phyloP scores from a whole-genome alignment of 805 yeast genomes.

The Lipomyces oligophaga region DNA sequence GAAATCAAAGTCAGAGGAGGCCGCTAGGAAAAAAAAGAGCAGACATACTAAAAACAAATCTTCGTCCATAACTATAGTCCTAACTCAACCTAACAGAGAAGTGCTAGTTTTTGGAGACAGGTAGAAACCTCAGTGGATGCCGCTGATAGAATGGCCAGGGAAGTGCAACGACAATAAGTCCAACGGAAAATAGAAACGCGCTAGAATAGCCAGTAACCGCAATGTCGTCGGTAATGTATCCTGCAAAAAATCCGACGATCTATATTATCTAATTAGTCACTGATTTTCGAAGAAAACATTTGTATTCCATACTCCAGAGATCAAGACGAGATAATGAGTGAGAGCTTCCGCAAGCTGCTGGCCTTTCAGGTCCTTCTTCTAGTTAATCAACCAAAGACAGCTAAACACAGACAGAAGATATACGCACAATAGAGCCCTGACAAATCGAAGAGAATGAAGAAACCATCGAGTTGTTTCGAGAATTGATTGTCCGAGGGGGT shows the following conservation, averaged over 20 bases:
- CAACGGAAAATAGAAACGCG: constrained; percentile 38
- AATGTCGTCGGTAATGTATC: constrained; percentile 49
- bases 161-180: constrained; percentile 48
- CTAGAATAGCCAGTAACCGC: constrained; percentile 41
- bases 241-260: constrained; percentile 46
- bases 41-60: constrained; percentile 13
- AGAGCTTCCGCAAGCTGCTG: constrained; percentile 45
- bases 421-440: too few relatives aligned
- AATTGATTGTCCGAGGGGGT: too few relatives aligned
- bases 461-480: too few relatives aligned
- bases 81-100: constrained; percentile 20
- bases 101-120: constrained; percentile 20
- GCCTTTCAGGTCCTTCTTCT: constrained; percentile 51
- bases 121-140: constrained; percentile 49
- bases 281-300: neutral
- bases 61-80: constrained; percentile 21
- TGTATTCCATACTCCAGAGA: constrained; percentile 33
- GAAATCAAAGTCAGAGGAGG: constrained; percentile 33
- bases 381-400: too few relatives aligned
- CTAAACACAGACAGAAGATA: too few relatives aligned
- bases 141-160: constrained; percentile 56
- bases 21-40: neutral
- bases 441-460: too few relatives aligned
- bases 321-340: constrained; percentile 33
- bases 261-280: neutral